Conservation (phyloP, 305 asterid species). For the Fraxinus greggii region DNA sequence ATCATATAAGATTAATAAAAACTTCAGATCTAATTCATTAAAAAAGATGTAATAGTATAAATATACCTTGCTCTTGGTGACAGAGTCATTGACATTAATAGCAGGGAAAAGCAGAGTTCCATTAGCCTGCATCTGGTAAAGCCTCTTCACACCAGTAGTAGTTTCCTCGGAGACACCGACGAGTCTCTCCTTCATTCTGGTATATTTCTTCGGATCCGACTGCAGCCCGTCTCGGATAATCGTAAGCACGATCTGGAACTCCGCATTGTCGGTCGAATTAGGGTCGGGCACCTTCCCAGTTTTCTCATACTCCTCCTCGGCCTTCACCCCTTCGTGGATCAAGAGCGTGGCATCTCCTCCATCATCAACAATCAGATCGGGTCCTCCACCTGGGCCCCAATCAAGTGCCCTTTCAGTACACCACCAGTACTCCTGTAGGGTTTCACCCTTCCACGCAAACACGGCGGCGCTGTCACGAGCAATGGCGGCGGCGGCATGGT, state of each 20-base stretch:
- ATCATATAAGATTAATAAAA: background rate
- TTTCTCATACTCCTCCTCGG: slow-evolving; percentile 29
- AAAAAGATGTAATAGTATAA: background rate
- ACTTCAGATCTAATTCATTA: background rate
- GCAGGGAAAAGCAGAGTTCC: slow-evolving; percentile 36
- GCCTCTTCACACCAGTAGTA: slow-evolving; percentile 20
- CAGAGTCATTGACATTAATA: slow-evolving; percentile 17
- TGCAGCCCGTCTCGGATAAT: slow-evolving; percentile 31
- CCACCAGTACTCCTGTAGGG: slow-evolving; percentile 37
- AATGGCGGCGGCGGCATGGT: background rate
- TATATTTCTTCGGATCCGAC: slow-evolving; percentile 26
- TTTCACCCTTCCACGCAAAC: slow-evolving; percentile 37
- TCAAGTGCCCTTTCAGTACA: slow-evolving; percentile 35
- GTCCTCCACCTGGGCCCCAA: slow-evolving; percentile 37
- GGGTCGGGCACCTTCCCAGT: slow-evolving; percentile 33
- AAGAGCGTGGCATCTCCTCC: slow-evolving; percentile 33
- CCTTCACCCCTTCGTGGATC: slow-evolving; percentile 34
- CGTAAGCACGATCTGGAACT: slow-evolving; percentile 30
- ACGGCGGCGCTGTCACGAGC: slow-evolving; percentile 38
- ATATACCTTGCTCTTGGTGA: slow-evolving; percentile 42
- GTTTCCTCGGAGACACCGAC: slow-evolving; percentile 5
- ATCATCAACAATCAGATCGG: slow-evolving; percentile 34
- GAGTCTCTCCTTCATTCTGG: slow-evolving; percentile 18
- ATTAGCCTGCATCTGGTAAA: slow-evolving; percentile 32
- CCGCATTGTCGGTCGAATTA: slow-evolving; percentile 30